Evolutionary conservation across 768 basidiomycete species (phyloP), one percentile per base, ranked within the genome.

Genomic region (Dioszegia hungarica): DNA sequence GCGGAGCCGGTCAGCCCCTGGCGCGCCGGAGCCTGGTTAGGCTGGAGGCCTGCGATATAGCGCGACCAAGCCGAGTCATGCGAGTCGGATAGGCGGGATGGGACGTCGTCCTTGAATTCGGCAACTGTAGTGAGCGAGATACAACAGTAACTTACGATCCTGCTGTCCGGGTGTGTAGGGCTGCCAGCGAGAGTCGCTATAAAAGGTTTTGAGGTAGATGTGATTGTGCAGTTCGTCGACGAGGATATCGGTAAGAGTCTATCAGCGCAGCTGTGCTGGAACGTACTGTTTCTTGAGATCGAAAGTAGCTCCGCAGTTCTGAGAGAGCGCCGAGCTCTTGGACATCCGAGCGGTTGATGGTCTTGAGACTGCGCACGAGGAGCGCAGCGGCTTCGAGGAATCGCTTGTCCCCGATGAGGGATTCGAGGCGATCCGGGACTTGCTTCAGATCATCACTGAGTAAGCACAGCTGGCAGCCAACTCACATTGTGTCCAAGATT

Each of bases 181-280:
- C 17, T 84, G 80, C 95, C 95, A 99, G 28, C 94, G 84, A 5
- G 85, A 83, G 64, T 98, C 94, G 70, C 90, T 92, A 85, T 92
- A 95, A 74, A 91, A 94, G 0, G 88, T 89, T 70, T 94, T 95
- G 58, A 99, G 83, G 76, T 95, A 99, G n/a, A 99, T 78, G 76
- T 99, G 95, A 64, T 85, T 90, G 70, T 98, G 93, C 12, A 99
- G 81, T 70, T 99, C 95, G 63, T 99, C 95, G 6, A 93, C 80
- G 56, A 99, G 78, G 54, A 98, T 95, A 62, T 98, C 95, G 43
- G 88, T 82, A 40, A 99, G 77, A 11, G 89, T 86, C 94, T 97
- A 67, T 8, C 0, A 24, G 55, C 50, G 58, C 54, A 8, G 4
- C 20, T 14, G 37, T 29, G 22, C 12, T 11, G 38, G 28, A 2